Conservation (phyloP, 768 basidiomycete genomes). For the Mycena galopus region DNA sequence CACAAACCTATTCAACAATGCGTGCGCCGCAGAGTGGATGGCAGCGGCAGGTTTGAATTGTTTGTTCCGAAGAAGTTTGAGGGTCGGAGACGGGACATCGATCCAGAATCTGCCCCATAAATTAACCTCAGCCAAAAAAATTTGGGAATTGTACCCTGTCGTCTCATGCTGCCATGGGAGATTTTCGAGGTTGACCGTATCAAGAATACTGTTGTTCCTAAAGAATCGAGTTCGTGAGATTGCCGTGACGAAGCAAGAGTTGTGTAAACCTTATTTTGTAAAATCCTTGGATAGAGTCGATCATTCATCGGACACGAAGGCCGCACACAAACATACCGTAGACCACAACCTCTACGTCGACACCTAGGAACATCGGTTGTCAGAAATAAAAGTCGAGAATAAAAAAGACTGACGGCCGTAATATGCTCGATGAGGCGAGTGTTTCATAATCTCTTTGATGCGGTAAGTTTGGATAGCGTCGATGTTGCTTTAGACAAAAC, state of each 20-base stretch:
- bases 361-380: conserved; percentile 53
- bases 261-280: conserved; percentile 76
- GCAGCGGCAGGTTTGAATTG: conserved; percentile 79
- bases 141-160: conserved; percentile 57
- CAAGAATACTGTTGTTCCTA: conserved; percentile 76
- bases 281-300: conserved; percentile 63
- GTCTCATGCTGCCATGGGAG: conserved; percentile 82
- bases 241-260: not conserved
- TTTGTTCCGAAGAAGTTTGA: conserved; percentile 63
- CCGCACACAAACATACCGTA: conserved; percentile 64
- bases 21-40: conserved; percentile 89
- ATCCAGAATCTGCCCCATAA: conserved; percentile 57
- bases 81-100: conserved; percentile 62
- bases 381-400: not conserved
- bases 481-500: conserved; percentile 65
- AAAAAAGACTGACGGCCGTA: conserved; percentile 74
- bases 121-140: conserved; percentile 54
- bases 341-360: conserved; percentile 76
- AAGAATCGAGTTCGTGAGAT: conserved; percentile 4
- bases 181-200: conserved; percentile 82
- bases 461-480: conserved; percentile 84
- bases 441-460: conserved; percentile 74
- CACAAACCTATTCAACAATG: conserved; percentile 82
- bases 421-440: conserved; percentile 67
- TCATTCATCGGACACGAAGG: not conserved